Percentiles rank a stretch among this genome's conserved stretches.
Conservation (phyloP, 345 rosid species). For the Populus euphratica region DNA sequence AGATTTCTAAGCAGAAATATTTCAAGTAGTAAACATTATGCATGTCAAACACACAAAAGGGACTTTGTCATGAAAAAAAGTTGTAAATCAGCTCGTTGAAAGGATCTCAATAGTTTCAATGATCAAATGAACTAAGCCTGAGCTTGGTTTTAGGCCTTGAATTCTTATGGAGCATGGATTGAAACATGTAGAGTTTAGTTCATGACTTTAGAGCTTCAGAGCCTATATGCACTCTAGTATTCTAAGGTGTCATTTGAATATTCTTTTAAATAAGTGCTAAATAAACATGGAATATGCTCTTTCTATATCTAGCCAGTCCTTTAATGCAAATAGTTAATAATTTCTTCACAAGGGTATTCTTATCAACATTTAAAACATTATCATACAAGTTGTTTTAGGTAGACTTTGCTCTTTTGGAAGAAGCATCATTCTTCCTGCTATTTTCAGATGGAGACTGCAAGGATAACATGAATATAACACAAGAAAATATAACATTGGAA, state of each 20-base stretch:
- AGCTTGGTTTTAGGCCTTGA: background rate
- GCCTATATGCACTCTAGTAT: background rate
- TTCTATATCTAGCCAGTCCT: background rate
- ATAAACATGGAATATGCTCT: background rate
- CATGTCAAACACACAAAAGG: background rate
- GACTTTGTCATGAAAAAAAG: background rate
- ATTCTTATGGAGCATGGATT: background rate
- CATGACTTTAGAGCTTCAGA: background rate
- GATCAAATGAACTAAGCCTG: background rate
- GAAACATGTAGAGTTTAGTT: background rate
- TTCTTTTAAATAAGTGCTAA: background rate
- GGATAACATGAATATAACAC: background rate
- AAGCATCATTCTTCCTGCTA: background rate
- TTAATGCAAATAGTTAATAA: background rate
- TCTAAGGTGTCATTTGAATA: background rate
- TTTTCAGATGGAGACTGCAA: background rate
- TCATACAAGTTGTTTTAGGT: background rate
- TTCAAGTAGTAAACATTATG: background rate
- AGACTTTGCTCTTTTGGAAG: background rate
- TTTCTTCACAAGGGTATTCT: background rate
- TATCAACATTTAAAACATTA: background rate
- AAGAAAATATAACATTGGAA: background rate
- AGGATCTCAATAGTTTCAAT: background rate
- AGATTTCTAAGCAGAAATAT: background rate
- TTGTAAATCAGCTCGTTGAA: background rate